These are phyloP conservation scores for Neurospora hispaniola DNA, from an alignment of 495 filamentous ascomycete genomes.

Conservation along the genomic window DNA sequence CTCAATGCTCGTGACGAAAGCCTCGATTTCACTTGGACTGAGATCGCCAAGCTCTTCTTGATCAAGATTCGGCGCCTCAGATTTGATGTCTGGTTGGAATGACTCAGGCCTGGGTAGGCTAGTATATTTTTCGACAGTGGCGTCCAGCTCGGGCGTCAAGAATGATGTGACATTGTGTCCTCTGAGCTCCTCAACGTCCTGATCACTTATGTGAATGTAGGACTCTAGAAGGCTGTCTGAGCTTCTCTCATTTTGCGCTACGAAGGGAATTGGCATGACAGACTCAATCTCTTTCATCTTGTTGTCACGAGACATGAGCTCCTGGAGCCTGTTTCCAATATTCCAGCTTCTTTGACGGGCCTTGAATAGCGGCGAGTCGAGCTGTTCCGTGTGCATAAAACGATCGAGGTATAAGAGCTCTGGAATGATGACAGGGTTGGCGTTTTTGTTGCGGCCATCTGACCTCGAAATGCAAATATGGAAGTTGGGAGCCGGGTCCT, in stretches of 20 bases:
- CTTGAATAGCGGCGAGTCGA: slow-evolving; percentile 44
- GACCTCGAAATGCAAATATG: slow-evolving; percentile 82
- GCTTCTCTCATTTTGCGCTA: neutral
- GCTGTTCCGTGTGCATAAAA: slow-evolving; percentile 59
- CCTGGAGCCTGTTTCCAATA: slow-evolving; percentile 53
- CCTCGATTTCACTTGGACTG: neutral
- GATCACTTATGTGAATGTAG: neutral
- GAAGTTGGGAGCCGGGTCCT: slow-evolving; percentile 66
- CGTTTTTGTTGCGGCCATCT: slow-evolving; percentile 66
- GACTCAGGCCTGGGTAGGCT: neutral
- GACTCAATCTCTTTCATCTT: neutral
- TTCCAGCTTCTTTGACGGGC: slow-evolving; percentile 62
- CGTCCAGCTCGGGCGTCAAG: neutral
- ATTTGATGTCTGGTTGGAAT: neutral
- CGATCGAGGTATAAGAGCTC: slow-evolving; percentile 80
- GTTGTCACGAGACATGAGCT: slow-evolving; percentile 34
- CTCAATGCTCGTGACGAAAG: neutral
- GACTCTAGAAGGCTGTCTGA: neutral
- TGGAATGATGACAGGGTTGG: slow-evolving; percentile 61
- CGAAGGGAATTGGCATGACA: neutral
- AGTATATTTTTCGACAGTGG: neutral
- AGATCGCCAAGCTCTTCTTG: neutral
- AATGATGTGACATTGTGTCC: neutral
- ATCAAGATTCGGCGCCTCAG: neutral
- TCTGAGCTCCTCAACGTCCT: neutral